These are phyloP conservation scores for Skeletonema marinoi DNA, from an alignment of 108 stramenopile genomes.

Conservation along the genomic window DNA sequence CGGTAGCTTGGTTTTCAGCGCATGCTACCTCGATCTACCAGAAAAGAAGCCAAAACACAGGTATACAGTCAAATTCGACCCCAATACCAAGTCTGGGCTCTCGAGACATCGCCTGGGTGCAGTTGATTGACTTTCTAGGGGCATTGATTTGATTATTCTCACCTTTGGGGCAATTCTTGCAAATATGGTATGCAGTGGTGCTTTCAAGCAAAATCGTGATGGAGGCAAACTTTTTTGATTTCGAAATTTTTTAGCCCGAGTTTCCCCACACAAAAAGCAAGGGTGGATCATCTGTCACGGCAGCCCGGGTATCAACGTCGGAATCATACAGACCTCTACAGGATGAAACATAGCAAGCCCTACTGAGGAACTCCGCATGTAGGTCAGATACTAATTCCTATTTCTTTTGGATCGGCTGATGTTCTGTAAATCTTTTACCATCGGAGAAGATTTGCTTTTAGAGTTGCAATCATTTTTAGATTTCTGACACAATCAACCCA, in stretches of 20 bases:
- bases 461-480: background rate
- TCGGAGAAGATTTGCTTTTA: background rate
- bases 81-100: background rate
- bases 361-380: background rate
- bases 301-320: background rate
- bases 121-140: background rate
- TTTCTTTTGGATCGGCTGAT: background rate
- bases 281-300: too few relatives aligned
- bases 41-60: background rate
- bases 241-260: background rate
- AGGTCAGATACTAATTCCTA: background rate
- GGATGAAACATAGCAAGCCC: background rate
- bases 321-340: background rate
- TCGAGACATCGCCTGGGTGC: background rate
- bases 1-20: background rate
- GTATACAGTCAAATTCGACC: background rate
- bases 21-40: background rate
- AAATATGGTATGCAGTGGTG: background rate
- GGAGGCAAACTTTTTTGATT: background rate
- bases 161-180: slow-evolving; percentile 1
- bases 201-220: background rate
- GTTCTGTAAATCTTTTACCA: background rate
- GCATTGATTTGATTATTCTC: background rate
- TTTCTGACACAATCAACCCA: too few relatives aligned
- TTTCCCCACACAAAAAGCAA: background rate